Base-by-base conservation (phyloP, 108 stramenopile species). In the Discostella stelligeroides region DNA sequence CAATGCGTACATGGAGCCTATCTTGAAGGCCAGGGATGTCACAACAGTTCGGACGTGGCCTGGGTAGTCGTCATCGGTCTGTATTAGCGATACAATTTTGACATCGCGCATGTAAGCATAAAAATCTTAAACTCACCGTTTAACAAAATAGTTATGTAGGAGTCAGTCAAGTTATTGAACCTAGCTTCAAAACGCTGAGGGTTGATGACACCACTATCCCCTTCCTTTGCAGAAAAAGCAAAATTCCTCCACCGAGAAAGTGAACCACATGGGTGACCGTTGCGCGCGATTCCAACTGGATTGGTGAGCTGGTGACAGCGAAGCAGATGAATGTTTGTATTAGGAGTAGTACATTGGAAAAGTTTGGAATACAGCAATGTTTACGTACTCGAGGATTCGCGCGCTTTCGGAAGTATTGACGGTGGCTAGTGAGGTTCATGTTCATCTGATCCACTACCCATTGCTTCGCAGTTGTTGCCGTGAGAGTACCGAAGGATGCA, bases 41-140 rank as follows among this genome's bases (percentile, higher is more conserved):
- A 80, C 75, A 0, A 70, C 66, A 46, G 75, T 76, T 6, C 80
- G 70, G 28, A 80, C 63, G 53, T 71, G 69, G 15, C 80, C 53
- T 54, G 25, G 10, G 12, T 12, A 54, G 5, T n/a, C 5, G 11
- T 14, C 15, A 28, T 9, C 13, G 13, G 53, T 2, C 1, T 5
- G 34, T 34, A 34, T 11, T 28, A 2, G 28, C 13, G 15, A 15
- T 28, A 27, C 25, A 54, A 25, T 54, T 23, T 18, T 27, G 18
- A 28, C 14, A 29, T 12, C 15, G 13, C 23, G 4, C 49, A 4
- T 2, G 4, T 50, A 14, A 0, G 53, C 25, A 27, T 29, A 6
- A 9, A 13, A 0, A 20, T 15, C 49, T 28, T 12, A 25, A 30
- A 54, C 53, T 54, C 11, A 54, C 53, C 80, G 41, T 80, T 76